These are phyloP conservation scores for Populus pruinosa DNA, from an alignment of 345 rosid genomes.

Conservation along the genomic window DNA sequence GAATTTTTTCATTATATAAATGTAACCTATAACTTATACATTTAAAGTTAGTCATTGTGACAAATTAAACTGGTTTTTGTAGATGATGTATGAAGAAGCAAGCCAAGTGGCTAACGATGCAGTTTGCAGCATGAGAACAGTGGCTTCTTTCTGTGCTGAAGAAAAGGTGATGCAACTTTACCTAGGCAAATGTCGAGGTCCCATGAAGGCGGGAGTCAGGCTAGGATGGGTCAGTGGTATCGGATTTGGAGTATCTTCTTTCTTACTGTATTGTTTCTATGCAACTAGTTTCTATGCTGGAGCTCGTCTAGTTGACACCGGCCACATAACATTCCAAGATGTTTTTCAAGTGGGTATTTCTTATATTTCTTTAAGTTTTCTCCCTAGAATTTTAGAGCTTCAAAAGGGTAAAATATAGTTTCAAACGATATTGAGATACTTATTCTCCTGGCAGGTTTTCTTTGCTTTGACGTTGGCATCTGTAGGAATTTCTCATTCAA, in stretches of 20 bases:
- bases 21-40: not conserved
- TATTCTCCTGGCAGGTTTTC: constrained; percentile 31
- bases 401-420: not conserved
- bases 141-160: constrained; percentile 34
- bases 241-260: constrained; percentile 38
- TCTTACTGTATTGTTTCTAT: constrained; percentile 24
- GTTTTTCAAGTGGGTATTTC: constrained; percentile 27
- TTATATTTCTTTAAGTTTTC: not conserved
- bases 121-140: constrained; percentile 32
- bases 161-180: constrained; percentile 30
- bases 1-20: not conserved
- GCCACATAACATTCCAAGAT: constrained; percentile 28
- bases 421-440: not conserved
- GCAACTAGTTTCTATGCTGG: constrained; percentile 38
- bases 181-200: constrained; percentile 33
- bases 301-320: constrained; percentile 28
- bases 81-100: constrained; percentile 14
- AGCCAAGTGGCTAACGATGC: constrained; percentile 27
- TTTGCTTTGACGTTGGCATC: constrained; percentile 37
- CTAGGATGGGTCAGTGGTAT: constrained; percentile 30
- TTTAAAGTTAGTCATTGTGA: not conserved
- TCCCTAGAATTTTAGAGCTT: not conserved
- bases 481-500: constrained; percentile 26
- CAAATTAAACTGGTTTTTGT: not conserved
- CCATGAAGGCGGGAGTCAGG: constrained; percentile 30